Conservation (phyloP, 306 rosid genomes). For the Morella rubra region DNA sequence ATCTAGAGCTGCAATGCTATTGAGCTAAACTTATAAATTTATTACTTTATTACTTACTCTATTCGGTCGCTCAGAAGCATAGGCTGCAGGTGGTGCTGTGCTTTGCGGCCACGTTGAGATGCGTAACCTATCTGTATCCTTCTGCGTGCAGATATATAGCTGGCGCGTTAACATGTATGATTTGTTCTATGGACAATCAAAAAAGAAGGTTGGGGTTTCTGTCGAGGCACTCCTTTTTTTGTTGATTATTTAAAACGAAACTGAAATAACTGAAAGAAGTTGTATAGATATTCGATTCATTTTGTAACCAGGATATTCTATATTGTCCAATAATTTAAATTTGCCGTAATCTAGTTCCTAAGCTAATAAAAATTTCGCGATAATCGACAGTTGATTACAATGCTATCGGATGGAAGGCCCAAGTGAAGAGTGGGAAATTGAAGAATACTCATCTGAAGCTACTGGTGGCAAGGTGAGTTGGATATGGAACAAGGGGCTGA, state of each 20-base stretch:
- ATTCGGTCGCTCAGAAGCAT: too few relatives aligned
- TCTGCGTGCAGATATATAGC: too few relatives aligned
- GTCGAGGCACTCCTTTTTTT: background rate
- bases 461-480: constrained; percentile 30
- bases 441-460: constrained; percentile 26
- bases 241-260: background rate
- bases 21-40: too few relatives aligned
- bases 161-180: too few relatives aligned
- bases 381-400: background rate
- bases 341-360: background rate
- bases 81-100: too few relatives aligned
- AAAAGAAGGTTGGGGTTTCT: background rate
- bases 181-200: background rate
- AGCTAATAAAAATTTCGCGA: background rate
- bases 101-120: too few relatives aligned
- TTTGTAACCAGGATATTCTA: background rate
- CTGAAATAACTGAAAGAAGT: too few relatives aligned
- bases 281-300: background rate
- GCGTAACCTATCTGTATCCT: too few relatives aligned
- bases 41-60: too few relatives aligned
- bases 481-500: constrained; percentile 39
- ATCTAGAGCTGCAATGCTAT: too few relatives aligned
- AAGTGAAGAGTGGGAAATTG: constrained; percentile 42
- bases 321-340: background rate
- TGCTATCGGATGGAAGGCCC: constrained; percentile 49